A percentile compares a stretch with the other conserved stretches of the same genome.
Conservation (phyloP, 2,329 filamentous ascomycete species). For the Talaromyces islandicus region DNA sequence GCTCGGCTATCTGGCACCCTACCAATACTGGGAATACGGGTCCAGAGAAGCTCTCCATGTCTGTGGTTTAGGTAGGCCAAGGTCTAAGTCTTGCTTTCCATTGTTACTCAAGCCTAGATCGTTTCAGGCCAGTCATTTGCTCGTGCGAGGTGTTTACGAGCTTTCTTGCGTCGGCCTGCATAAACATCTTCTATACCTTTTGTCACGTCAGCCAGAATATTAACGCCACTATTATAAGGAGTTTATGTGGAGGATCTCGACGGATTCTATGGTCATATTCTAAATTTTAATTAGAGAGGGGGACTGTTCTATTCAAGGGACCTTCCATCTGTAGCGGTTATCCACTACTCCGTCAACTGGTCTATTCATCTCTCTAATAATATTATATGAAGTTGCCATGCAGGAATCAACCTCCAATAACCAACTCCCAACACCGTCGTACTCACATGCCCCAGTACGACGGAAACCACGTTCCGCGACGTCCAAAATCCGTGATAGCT, state of each 20-base stretch:
- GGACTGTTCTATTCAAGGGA: background rate
- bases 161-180: background rate
- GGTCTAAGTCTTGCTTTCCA: background rate
- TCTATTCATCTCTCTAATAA: no score
- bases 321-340: background rate
- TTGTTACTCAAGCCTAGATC: background rate
- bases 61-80: background rate
- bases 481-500: conserved; percentile 31
- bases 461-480: background rate
- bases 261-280: background rate
- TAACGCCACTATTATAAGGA: background rate
- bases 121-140: background rate
- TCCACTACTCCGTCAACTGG: background rate
- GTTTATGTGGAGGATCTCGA: background rate
- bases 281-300: background rate
- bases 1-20: background rate
- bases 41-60: background rate
- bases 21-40: background rate
- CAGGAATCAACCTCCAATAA: background rate
- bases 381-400: background rate
- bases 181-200: background rate
- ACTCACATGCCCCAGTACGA: background rate
- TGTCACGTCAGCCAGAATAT: background rate
- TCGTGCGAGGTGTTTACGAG: background rate
- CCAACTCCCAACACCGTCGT: background rate